These are phyloP conservation scores for Starmerella geochares DNA, from an alignment of 805 yeast genomes.

Conservation along the genomic window DNA sequence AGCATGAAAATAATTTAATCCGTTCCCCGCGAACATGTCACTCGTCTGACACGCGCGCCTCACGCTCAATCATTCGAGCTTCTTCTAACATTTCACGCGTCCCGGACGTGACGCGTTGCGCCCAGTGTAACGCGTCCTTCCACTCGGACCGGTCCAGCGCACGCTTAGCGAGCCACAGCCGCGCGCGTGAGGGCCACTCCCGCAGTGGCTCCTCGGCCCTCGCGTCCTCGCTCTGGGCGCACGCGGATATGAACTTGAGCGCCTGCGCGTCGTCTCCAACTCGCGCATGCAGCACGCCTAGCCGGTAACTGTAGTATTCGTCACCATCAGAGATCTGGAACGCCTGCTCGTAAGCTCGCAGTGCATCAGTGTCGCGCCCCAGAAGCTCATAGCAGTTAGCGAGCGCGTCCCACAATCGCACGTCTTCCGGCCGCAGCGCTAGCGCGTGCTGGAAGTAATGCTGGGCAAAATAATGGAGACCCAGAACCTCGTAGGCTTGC, in stretches of 20 bases:
- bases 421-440: slow-evolving; percentile 75
- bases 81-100: slow-evolving; percentile 49
- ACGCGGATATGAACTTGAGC: slow-evolving; percentile 51
- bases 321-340: slow-evolving; percentile 48
- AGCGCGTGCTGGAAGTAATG: slow-evolving; percentile 90
- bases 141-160: slow-evolving; percentile 50
- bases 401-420: slow-evolving; percentile 92
- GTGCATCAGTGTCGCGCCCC: slow-evolving; percentile 57
- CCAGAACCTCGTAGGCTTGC: slow-evolving; percentile 93
- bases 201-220: slow-evolving; percentile 9
- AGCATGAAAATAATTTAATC: not conserved
- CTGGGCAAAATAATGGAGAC: slow-evolving; percentile 84
- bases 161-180: slow-evolving; percentile 73
- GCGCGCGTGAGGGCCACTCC: slow-evolving; percentile 44
- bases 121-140: slow-evolving; percentile 61
- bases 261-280: slow-evolving; percentile 46
- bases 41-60: slow-evolving; percentile 36
- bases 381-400: slow-evolving; percentile 82
- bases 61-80: slow-evolving; percentile 72
- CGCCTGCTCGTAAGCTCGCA: slow-evolving; percentile 74
- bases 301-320: slow-evolving; percentile 46
- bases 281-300: slow-evolving; percentile 59
- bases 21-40: not conserved
- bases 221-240: slow-evolving; percentile 53
- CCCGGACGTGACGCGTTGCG: slow-evolving; percentile 54